Base-by-base conservation (phyloP, 2,329 filamentous ascomycete genomes). In the Gyromitra esculenta region DNA sequence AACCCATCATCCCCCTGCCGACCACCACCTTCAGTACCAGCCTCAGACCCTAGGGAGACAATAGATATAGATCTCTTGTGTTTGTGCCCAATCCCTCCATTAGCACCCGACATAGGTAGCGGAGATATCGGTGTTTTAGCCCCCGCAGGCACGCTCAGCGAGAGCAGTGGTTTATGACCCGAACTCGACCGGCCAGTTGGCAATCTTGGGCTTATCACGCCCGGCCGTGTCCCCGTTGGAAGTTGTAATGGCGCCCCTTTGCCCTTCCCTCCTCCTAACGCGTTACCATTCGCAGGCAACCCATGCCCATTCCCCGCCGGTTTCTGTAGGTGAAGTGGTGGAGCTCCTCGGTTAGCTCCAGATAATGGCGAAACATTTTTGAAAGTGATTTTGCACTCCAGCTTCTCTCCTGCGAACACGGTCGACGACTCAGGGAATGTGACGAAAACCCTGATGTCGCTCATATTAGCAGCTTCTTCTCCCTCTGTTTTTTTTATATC, bases 371-470 rank as follows among this genome's bases (percentile, higher is more conserved):
- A 87, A 78, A 94, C 88, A 83, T 99, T 99, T 85, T 92, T 95
- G 85, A 99, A 99, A 65, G 93, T 97, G 83, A 99, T 97, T 80
- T 91, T 94, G 85, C 96, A 98, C 85, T 94, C 92, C 82, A 98
- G 89, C 82, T 97, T 92, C 86, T 99, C 96, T 84, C 96, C 96
- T 73, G 96, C 93, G 85, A 98, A 99, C 81, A 99, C 93, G 78
- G 92, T 80, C 41, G 77, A 94, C 84, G 95, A 91, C 83, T 97
- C 92, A 83, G 93, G 91, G 92, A 95, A 99, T 85, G 91, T 91
- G 84, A 99, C 93, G 84, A 95, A 97, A 84, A 97, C 95, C 84
- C 94, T 92, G 83, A 99, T 93, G 86, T 96, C 95, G 85, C 87
- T 89, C 83, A 85, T 85, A 83, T 86, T 76, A 41, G 31, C 56